These are phyloP conservation scores for Elongisporangium senticosum DNA, from an alignment of 352 stramenopile species.

Conservation along the genomic window DNA sequence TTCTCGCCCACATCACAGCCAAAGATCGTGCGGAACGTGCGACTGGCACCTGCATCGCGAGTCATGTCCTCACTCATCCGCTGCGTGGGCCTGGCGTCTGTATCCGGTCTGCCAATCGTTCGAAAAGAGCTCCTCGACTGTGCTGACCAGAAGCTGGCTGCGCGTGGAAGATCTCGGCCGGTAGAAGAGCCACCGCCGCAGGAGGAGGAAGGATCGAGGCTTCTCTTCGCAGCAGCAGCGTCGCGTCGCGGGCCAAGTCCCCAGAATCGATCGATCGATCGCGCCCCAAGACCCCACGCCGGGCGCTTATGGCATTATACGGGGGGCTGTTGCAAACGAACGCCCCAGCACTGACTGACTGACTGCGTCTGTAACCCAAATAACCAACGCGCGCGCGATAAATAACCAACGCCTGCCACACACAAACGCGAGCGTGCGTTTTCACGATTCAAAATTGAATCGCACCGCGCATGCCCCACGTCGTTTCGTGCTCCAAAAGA, in stretches of 20 bases:
- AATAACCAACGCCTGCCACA: slow-evolving; percentile 2
- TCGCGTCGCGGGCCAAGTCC: background rate
- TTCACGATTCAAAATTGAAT: slow-evolving; percentile 2
- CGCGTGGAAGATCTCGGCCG: background rate
- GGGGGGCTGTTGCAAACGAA: background rate
- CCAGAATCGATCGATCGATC: background rate
- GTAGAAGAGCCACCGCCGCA: background rate
- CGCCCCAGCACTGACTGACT: slow-evolving; percentile 5
- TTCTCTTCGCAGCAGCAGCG: background rate
- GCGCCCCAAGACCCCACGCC: background rate
- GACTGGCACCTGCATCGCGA: slow-evolving; percentile 40
- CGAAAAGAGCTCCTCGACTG: background rate
- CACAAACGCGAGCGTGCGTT: background rate
- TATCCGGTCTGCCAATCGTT: slow-evolving; percentile 1
- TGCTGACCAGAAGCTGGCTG: background rate
- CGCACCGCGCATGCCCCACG: background rate
- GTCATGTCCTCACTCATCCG: slow-evolving; percentile 39
- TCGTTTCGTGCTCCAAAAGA: slow-evolving; percentile 2
- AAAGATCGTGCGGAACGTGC: slow-evolving; percentile 76
- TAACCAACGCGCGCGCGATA: background rate
- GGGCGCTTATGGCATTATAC: background rate
- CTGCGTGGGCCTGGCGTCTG: background rate
- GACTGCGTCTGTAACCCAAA: slow-evolving; percentile 7
- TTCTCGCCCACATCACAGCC: slow-evolving; percentile 8
- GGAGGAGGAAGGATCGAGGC: background rate